A percentile compares a stretch with the other conserved stretches of the same genome.
Evolutionary conservation across 345 rosid genomes (phyloP).

Genomic region (Hibiscus tridactylites): DNA sequence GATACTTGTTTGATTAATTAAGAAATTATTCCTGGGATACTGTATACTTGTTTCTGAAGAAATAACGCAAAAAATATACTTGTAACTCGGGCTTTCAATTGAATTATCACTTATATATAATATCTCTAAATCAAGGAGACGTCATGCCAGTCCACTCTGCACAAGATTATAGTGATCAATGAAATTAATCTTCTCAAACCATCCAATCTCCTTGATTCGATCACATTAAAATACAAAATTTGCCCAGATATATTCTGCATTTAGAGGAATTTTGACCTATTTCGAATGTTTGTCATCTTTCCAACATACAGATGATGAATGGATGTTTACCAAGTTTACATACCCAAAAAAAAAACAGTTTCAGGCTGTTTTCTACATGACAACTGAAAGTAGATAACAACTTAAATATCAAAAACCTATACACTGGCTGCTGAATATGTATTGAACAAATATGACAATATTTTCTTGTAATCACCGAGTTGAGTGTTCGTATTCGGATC

Average conservation of each 20-base stretch:
- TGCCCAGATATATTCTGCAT: too few species aligned
- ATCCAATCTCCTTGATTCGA: too few species aligned
- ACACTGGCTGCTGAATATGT: slow-evolving; percentile 36
- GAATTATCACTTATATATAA: neutral
- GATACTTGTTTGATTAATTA: neutral
- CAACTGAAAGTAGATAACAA: neutral
- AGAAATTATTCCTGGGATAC: neutral
- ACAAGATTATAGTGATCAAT: too few species aligned
- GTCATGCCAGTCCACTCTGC: too few species aligned
- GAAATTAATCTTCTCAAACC: too few species aligned
- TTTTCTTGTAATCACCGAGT: slow-evolving; percentile 53
- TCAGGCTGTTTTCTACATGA: neutral
- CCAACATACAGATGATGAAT: neutral
- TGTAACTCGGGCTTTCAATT: neutral
- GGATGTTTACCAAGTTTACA: neutral
- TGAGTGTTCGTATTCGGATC: slow-evolving; percentile 69
- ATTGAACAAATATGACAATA: slow-evolving; percentile 55
- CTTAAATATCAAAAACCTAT: slow-evolving; percentile 8
- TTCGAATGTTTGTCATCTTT: neutral
- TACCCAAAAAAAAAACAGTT: neutral
- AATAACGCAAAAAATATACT: neutral
- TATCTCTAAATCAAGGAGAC: too few species aligned
- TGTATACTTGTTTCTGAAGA: neutral
- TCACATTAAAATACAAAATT: too few species aligned
- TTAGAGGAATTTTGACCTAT: too few species aligned